Evolutionary conservation across 768 basidiomycete genomes (phyloP), one percentile per base, ranked within the genome.

Genomic region (Phanerochaete sordida): DNA sequence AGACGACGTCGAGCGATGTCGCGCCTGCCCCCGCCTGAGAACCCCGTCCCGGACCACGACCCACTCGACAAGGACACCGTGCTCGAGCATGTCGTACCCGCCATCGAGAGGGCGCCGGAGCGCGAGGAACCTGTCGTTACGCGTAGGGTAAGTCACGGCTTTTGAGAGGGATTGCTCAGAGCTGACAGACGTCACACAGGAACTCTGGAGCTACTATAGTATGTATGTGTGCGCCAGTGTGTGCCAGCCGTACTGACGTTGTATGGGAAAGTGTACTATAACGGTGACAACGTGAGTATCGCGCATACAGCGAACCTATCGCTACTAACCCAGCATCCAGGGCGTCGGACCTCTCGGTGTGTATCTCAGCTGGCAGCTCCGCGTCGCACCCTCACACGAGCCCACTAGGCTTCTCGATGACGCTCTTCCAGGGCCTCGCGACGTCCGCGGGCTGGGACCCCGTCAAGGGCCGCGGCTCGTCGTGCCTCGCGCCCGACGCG

Each of bases 201-300:
- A 93, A 68, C 74, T 93, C 8, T 93, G 90, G 91, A 84, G 84
- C 56, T 93, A 91, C 67, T 91, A 91, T 69, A 62, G 89, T 90
- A 51, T 31, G 84, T 81, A 5, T 24, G 7, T 21, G 5, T 45
- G 11, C 12, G 48, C 1, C 8, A 33, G 31, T 8, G 19, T 13
- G 24, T n/a, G 12, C n/a, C 9, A 19, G 28, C 15, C 19, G 43
- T 47, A 9, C n/a, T 35, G 43, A 30, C 39, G 19, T 31, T 55
- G 21, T 31, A 44, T 58, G 64, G 48, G 56, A 48, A 56, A 92
- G 90, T 91, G 59, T 91, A 91, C 67, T 89, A 86, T 72, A 93
- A 91, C 59, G 90, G 90, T 55, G 84, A 91, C 63, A 91, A 90
- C 71, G 88, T 88, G 64, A n/a, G 79, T 62, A 19, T n/a, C 15